Percentiles rank a stretch among this genome's conserved stretches.
These are phyloP conservation scores for Xylariaceae sp. DNA, from an alignment of 2,329 filamentous ascomycete genomes.

Conservation along the genomic window DNA sequence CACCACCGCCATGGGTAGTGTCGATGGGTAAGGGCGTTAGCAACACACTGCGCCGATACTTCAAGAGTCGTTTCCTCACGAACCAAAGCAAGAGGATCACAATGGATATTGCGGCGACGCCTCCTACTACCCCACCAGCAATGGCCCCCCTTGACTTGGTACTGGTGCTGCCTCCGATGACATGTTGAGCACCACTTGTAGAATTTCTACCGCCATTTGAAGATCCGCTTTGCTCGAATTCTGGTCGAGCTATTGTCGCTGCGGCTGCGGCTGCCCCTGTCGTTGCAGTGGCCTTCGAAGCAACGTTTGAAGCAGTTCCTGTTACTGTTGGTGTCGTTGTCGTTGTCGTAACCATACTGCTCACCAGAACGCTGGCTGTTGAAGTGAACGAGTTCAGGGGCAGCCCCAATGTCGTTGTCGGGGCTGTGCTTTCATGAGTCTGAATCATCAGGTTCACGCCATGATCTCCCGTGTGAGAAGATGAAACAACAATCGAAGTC, in stretches of 20 bases:
- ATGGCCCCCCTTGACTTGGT: conserved; percentile 40
- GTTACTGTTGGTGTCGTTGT: background rate
- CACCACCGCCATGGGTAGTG: conserved; percentile 20
- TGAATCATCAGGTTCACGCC: conserved; percentile 8
- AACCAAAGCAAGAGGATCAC: conserved; percentile 48
- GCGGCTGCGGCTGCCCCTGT: background rate
- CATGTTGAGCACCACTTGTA: conserved; percentile 20
- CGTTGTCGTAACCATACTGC: background rate
- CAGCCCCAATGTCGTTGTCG: conserved; percentile 14
- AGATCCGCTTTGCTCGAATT: conserved; percentile 17
- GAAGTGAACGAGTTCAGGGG: conserved; percentile 1
- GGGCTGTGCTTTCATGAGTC: conserved; percentile 15
- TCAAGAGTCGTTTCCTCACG: conserved; percentile 39
- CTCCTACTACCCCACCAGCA: conserved; percentile 48
- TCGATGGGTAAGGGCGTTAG: conserved; percentile 44
- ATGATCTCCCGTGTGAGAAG: conserved; percentile 14
- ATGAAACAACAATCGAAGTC: conserved; percentile 4
- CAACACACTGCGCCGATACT: conserved; percentile 43
- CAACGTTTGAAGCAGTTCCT: no score
- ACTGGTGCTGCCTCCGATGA: conserved; percentile 26
- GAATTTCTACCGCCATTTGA: conserved; percentile 18
- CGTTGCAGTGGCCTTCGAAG: background rate
- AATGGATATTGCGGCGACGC: conserved; percentile 42
- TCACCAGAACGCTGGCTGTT: background rate
- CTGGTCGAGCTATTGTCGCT: background rate